Conservation (phyloP, 1,284 basidiomycete genomes). For the Sporisorium scitamineum region DNA sequence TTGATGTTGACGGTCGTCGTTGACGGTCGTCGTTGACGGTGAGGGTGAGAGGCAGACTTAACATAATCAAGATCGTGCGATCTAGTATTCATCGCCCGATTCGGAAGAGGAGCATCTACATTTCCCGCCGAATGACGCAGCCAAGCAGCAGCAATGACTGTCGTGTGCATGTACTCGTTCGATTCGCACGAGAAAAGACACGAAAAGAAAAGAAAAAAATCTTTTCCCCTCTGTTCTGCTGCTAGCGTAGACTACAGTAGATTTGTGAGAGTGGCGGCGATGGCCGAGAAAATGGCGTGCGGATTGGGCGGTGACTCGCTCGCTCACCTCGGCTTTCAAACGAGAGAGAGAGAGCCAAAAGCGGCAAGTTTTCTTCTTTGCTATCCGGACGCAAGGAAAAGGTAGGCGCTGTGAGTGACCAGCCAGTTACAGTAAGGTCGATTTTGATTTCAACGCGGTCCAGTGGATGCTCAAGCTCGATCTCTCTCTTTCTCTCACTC, state of each 20-base stretch:
- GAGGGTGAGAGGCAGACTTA: background rate
- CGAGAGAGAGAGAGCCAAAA: background rate
- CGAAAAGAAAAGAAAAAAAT: constrained; percentile 2
- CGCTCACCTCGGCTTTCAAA: constrained; percentile 9
- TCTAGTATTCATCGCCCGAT: background rate
- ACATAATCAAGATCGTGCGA: background rate
- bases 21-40: background rate
- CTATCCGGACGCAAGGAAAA: background rate
- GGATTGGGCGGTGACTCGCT: constrained; percentile 7
- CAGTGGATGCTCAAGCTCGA: background rate
- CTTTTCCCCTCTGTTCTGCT: background rate
- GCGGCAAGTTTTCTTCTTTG: background rate
- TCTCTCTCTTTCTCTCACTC: background rate
- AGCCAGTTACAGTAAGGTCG: background rate
- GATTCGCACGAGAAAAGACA: constrained; percentile 1
- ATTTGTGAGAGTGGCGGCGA: too few relatives aligned
- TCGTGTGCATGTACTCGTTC: background rate
- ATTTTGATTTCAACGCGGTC: background rate
- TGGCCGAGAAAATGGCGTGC: too few relatives aligned
- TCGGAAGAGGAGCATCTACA: too few relatives aligned
- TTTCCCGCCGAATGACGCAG: background rate
- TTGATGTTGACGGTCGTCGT: background rate
- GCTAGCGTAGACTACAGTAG: too few relatives aligned
- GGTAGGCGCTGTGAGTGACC: background rate
- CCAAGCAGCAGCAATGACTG: background rate